Base-by-base conservation (phyloP, 2,329 filamentous ascomycete genomes). In the Cercospora berteroae region DNA sequence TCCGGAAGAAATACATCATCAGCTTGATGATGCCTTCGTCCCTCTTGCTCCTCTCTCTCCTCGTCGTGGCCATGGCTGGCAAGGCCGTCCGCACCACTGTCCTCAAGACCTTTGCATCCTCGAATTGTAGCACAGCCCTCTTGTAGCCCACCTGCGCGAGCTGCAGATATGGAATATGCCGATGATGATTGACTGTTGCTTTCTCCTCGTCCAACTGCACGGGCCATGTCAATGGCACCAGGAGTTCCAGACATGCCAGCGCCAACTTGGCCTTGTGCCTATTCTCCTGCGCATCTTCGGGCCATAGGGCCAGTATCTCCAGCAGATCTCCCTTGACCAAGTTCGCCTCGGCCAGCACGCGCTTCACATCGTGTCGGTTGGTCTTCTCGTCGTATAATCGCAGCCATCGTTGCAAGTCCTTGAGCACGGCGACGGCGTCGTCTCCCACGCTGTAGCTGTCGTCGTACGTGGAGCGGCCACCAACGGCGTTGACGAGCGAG, bases 11-110 rank as follows among this genome's bases (percentile, higher is more conserved):
- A 79, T 95, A 96, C 8, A 99, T 83, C 59, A 96, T 86, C 36
- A 99, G 86, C 77, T 93, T 95, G 77, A 99, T 93, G 73, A 97
- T 94, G 58, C 92, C 93, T 75, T 97, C 92, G 74, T 99, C 94
- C 74, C 94, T 86, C 23, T 87, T 82, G 33, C 87, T 89, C 65
- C 95, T 85, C 75, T 97, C 93, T 27, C 88, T 87, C 69, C 90
- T 87, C 0, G 91, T 85, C 27, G 91, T 81, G 2, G 93, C 92
- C 87, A 99, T 94, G 20, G 93, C 89, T 0, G 95, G 94, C 20
- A 99, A 82, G 0, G 91, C 93, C 61, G 92, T 87, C 69, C 93
- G 87, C 18, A 97, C 89, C 4, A 91, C 89, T 4, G 92, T 92
- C 70, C 94, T 89, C 12, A 99, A 85, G 33, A 97, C 90, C 58